Conservation (phyloP, 148 eudicot species). For the Fagopyrum homotropicum region DNA sequence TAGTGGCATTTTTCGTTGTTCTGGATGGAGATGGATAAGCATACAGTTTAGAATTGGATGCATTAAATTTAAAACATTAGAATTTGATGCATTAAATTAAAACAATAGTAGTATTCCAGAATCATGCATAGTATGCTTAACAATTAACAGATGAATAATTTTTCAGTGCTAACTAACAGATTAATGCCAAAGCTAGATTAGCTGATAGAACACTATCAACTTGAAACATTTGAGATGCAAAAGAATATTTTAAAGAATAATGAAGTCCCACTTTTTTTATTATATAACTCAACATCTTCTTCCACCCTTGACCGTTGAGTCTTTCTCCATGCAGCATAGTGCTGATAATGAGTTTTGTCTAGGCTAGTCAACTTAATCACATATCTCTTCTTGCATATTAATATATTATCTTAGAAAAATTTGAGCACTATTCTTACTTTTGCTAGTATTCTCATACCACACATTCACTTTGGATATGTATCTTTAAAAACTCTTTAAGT, state of each 20-base stretch:
- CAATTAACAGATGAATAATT: neutral
- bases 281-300: neutral
- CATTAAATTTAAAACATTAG: neutral
- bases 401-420: neutral
- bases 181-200: neutral
- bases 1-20: slow-evolving; percentile 53
- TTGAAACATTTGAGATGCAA: neutral
- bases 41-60: neutral
- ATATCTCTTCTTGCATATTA: neutral
- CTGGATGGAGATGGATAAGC: slow-evolving; percentile 31
- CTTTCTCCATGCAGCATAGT: neutral
- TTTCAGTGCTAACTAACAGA: neutral
- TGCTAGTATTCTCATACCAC: neutral
- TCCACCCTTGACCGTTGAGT: neutral
- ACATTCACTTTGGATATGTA: neutral
- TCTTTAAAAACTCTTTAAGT: neutral
- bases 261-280: neutral
- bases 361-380: neutral
- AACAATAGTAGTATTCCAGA: neutral
- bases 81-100: neutral
- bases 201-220: neutral
- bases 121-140: neutral
- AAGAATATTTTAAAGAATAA: neutral
- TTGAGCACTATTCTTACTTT: neutral
- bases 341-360: neutral